These are phyloP conservation scores for Cryphonectria naterciae DNA, from an alignment of 2,329 filamentous ascomycete genomes.

Conservation along the genomic window DNA sequence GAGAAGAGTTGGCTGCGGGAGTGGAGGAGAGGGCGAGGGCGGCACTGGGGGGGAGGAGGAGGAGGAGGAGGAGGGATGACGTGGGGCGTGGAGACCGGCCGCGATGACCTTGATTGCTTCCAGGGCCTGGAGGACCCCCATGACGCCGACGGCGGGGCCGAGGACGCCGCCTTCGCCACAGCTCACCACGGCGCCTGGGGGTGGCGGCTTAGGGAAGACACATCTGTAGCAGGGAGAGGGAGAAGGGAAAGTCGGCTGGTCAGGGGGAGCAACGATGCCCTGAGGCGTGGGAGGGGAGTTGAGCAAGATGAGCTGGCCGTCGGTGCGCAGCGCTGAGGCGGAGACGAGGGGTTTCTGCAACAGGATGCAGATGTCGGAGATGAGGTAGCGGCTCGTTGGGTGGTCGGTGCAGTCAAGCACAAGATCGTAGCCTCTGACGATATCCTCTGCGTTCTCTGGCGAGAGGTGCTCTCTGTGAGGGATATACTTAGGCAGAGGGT, in stretches of 20 bases:
- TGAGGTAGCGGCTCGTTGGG: slow-evolving; percentile 86
- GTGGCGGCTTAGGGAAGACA: slow-evolving; percentile 86
- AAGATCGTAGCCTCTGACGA: slow-evolving; percentile 75
- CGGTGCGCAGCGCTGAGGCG: slow-evolving; percentile 84
- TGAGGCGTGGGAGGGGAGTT: slow-evolving; percentile 74
- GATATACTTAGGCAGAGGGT: slow-evolving; percentile 70
- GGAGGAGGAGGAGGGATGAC: not conserved
- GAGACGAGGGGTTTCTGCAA: slow-evolving; percentile 81
- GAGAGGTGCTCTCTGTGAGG: slow-evolving; percentile 68
- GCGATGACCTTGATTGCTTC: slow-evolving; percentile 86
- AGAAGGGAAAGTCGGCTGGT: not conserved
- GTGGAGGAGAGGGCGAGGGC: slow-evolving; percentile 19
- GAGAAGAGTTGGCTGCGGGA: slow-evolving; percentile 42
- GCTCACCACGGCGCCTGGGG: slow-evolving; percentile 77
- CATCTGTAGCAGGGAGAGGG: slow-evolving; percentile 92
- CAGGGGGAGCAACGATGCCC: slow-evolving; percentile 49
- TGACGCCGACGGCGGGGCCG: slow-evolving; percentile 87
- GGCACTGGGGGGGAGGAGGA: not conserved
- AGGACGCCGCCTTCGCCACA: slow-evolving; percentile 94
- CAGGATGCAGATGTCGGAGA: slow-evolving; percentile 87
- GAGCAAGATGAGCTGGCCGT: slow-evolving; percentile 87
- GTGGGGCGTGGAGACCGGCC: slow-evolving; percentile 33
- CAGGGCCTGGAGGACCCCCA: slow-evolving; percentile 90
- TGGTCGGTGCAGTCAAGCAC: slow-evolving; percentile 96
- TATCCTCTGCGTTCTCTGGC: slow-evolving; percentile 66